Conservation (phyloP, 2,329 filamentous ascomycete species). For the Kalmusia sp. region DNA sequence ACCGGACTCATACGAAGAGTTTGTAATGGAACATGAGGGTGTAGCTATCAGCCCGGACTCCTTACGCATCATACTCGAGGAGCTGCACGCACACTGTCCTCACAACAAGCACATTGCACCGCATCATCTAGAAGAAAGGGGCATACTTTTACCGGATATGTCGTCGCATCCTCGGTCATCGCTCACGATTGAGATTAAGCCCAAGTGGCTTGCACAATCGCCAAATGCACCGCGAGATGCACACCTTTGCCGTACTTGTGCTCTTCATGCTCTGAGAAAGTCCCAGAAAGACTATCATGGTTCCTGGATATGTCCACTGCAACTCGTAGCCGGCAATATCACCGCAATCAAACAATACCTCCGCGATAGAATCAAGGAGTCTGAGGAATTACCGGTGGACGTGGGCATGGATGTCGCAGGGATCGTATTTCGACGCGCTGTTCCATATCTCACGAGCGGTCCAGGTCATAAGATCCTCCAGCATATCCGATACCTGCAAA, state of each 20-base stretch:
- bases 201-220: slow-evolving; percentile 58
- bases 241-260: slow-evolving; percentile 55
- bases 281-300: slow-evolving; percentile 14
- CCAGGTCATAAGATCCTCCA: slow-evolving; percentile 46
- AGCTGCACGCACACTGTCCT: slow-evolving; percentile 3
- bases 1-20: slow-evolving; percentile 12
- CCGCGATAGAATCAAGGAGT: slow-evolving; percentile 17
- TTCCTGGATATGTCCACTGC: slow-evolving; percentile 49
- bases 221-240: slow-evolving; percentile 51
- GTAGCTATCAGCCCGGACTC: slow-evolving; percentile 16
- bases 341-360: slow-evolving; percentile 24
- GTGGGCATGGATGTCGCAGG: too few relatives aligned
- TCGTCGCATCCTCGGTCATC: slow-evolving; percentile 26
- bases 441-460: slow-evolving; percentile 34
- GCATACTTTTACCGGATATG: slow-evolving; percentile 42
- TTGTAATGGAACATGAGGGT: slow-evolving; percentile 29
- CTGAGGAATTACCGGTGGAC: slow-evolving; percentile 2
- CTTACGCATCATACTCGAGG: slow-evolving; percentile 1
- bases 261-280: slow-evolving; percentile 47
- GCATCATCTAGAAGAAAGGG: slow-evolving; percentile 11
- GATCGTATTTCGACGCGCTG: too few relatives aligned
- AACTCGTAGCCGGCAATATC: slow-evolving; percentile 41
- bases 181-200: slow-evolving; percentile 53
- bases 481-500: slow-evolving; percentile 47
- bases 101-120: slow-evolving; percentile 16